Conservation (phyloP, 2,329 filamentous ascomycete species). For the Penicillium sclerotiorum region DNA sequence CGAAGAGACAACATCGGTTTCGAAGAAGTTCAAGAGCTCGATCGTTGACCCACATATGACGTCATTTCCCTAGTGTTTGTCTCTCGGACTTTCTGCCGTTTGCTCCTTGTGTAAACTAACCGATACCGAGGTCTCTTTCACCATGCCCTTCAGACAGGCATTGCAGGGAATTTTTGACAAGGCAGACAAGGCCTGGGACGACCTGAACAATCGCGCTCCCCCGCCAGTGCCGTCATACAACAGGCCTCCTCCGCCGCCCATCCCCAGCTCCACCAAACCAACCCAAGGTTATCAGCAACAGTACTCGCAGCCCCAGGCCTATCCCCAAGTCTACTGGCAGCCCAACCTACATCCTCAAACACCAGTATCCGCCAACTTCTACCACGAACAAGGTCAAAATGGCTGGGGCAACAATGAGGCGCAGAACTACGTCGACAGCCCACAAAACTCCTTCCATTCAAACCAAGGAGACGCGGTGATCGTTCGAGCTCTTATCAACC, state of each 20-base stretch:
- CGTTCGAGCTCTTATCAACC: conserved; percentile 27
- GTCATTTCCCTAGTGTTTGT: conserved; percentile 19
- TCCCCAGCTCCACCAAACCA: conserved; percentile 26
- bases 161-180: conserved; percentile 25
- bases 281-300: conserved; percentile 21
- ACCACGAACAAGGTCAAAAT: conserved; percentile 27
- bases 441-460: conserved; percentile 29
- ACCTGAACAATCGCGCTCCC: conserved; percentile 14
- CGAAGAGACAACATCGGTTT: too few species aligned
- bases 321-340: conserved; percentile 22
- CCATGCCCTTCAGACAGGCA: conserved; percentile 29
- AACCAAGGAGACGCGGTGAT: conserved; percentile 25
- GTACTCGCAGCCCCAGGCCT: conserved; percentile 21
- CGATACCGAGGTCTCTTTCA: conserved; percentile 18
- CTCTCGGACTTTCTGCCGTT: conserved; percentile 7
- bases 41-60: conserved; percentile 18
- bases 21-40: not conserved
- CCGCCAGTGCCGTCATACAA: conserved; percentile 16
- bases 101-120: conserved; percentile 6
- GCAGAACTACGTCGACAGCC: conserved; percentile 27
- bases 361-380: conserved; percentile 25
- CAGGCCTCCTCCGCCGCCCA: conserved; percentile 22
- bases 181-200: conserved; percentile 26
- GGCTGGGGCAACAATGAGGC: conserved; percentile 29
- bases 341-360: conserved; percentile 24